Percentiles rank a stretch among this genome's conserved stretches.
Evolutionary conservation across 2,329 filamentous ascomycete genomes (phyloP).

Genomic region (Fusarium multiceps): DNA sequence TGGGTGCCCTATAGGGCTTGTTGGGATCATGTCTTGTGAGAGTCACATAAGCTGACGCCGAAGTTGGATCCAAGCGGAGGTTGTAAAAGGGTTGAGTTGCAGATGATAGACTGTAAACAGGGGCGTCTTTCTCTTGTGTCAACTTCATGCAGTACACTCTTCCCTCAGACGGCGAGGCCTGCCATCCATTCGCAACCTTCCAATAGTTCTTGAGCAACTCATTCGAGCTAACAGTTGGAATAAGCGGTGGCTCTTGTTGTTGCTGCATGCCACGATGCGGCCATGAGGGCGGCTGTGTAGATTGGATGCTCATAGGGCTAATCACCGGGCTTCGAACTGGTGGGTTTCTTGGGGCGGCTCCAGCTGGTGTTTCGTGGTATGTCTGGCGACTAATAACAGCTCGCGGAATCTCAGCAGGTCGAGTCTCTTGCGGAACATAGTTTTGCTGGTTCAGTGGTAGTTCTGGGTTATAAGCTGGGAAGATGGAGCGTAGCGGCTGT

Average conservation of each 20-base stretch:
- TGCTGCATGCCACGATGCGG: slow-evolving; percentile 49
- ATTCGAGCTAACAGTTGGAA: slow-evolving; percentile 65
- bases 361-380: slow-evolving; percentile 55
- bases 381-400: slow-evolving; percentile 74
- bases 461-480: slow-evolving; percentile 77
- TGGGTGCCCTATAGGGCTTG: slow-evolving; percentile 64
- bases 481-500: slow-evolving; percentile 73
- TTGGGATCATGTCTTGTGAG: slow-evolving; percentile 70
- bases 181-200: slow-evolving; percentile 77
- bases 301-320: slow-evolving; percentile 38
- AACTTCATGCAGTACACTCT: slow-evolving; percentile 69
- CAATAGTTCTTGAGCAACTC: slow-evolving; percentile 74
- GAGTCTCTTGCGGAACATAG: slow-evolving; percentile 75
- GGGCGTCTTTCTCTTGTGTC: slow-evolving; percentile 67
- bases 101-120: slow-evolving; percentile 74
- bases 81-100: slow-evolving; percentile 73
- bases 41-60: slow-evolving; percentile 69
- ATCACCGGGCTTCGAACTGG: slow-evolving; percentile 39
- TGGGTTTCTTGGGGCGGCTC: slow-evolving; percentile 14
- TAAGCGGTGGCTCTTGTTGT: slow-evolving; percentile 54
- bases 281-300: slow-evolving; percentile 25
- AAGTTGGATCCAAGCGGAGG: slow-evolving; percentile 72
- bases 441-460: slow-evolving; percentile 74
- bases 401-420: slow-evolving; percentile 71
- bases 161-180: slow-evolving; percentile 69